A percentile compares a stretch with the other conserved stretches of the same genome.
phyloP scores from a whole-genome alignment of 345 rosid species.

The Pugionium dolabratum region DNA sequence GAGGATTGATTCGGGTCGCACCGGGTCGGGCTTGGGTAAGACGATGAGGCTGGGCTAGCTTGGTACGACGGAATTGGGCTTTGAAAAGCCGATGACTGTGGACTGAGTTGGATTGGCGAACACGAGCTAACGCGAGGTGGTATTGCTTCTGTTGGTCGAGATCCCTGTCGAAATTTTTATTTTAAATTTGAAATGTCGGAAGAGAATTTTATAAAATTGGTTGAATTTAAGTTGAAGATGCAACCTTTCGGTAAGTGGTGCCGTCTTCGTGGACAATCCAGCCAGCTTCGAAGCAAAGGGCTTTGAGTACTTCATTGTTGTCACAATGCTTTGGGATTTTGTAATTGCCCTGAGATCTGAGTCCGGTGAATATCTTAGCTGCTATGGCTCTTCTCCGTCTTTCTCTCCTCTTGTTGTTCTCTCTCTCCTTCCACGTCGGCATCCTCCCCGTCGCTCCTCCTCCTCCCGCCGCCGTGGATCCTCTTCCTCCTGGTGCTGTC shows the following conservation, averaged over 20 bases:
- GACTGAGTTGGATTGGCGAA: slow-evolving; percentile 78
- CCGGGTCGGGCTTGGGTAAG: slow-evolving; percentile 81
- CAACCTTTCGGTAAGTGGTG: slow-evolving; percentile 46
- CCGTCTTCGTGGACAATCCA: slow-evolving; percentile 48
- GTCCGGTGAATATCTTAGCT: slow-evolving; percentile 36
- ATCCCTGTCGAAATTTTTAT: slow-evolving; percentile 53
- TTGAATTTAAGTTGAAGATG: background rate
- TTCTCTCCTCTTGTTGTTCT: slow-evolving; percentile 38
- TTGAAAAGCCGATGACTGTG: slow-evolving; percentile 64
- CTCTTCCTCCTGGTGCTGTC: slow-evolving; percentile 39
- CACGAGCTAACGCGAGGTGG: slow-evolving; percentile 60
- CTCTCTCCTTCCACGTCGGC: slow-evolving; percentile 42
- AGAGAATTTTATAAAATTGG: background rate
- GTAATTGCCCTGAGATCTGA: slow-evolving; percentile 38
- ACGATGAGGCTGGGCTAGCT: slow-evolving; percentile 77
- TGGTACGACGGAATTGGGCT: slow-evolving; percentile 74
- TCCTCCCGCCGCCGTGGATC: slow-evolving; percentile 43
- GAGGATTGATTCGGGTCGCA: slow-evolving; percentile 55
- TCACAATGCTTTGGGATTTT: slow-evolving; percentile 41
- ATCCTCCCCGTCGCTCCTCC: slow-evolving; percentile 36
- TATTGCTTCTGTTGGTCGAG: slow-evolving; percentile 55
- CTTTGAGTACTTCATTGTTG: slow-evolving; percentile 44
- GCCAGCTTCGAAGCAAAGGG: slow-evolving; percentile 45
- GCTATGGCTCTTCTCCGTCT: slow-evolving; percentile 38
- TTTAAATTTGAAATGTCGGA: background rate